Conservation (phyloP, 2,329 filamentous ascomycete species). For the Microascus cirrosus region DNA sequence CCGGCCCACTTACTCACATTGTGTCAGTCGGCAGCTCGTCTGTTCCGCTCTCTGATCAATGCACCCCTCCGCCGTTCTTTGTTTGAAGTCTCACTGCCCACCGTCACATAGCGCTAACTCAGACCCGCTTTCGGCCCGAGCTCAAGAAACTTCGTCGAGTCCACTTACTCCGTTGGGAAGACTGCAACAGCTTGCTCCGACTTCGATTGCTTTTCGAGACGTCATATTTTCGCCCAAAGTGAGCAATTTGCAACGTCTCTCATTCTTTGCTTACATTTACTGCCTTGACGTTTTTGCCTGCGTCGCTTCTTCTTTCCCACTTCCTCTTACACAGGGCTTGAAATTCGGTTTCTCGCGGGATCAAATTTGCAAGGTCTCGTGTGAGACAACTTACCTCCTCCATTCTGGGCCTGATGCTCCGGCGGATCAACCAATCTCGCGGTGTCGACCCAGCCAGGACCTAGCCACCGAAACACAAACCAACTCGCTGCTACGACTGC, state of each 20-base stretch:
- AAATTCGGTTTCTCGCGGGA: background rate
- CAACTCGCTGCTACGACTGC: background rate
- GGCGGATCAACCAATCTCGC: background rate
- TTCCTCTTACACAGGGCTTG: background rate
- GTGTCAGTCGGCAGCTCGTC: no score
- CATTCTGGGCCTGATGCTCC: background rate
- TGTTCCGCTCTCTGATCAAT: background rate
- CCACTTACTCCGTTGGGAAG: no score
- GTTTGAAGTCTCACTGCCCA: background rate
- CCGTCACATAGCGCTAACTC: no score
- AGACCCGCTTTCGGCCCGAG: no score
- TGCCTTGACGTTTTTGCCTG: no score
- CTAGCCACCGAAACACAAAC: background rate
- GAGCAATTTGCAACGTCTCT: no score
- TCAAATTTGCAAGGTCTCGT: background rate
- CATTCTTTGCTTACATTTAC: no score
- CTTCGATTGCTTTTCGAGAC: no score
- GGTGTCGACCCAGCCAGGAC: background rate
- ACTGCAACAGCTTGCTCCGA: no score
- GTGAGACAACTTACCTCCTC: background rate
- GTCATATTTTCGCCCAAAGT: no score
- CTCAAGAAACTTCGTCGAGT: no score
- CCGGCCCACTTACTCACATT: background rate
- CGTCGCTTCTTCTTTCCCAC: no score
- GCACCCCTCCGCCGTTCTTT: background rate